Evolutionary conservation across 768 basidiomycete species (phyloP).

Genomic region (Lactifluus subvellereus): DNA sequence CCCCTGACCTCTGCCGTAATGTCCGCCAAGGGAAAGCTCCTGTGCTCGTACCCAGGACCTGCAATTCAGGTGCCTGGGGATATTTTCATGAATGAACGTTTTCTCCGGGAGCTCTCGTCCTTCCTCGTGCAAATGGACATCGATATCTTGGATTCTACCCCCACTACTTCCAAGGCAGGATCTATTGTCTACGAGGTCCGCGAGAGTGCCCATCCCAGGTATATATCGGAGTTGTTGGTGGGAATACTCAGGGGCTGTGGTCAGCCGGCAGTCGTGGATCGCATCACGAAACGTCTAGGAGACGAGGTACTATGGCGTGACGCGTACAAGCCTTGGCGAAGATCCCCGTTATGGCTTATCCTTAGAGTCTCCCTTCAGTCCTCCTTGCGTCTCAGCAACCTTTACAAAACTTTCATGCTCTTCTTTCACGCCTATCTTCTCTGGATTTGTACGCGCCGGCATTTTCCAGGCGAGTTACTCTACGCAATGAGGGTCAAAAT

Average conservation of each 20-base stretch:
- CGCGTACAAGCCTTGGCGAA: constrained; percentile 41
- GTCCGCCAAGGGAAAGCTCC: constrained; percentile 4
- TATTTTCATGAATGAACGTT: constrained; percentile 29
- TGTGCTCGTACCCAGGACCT: constrained; percentile 21
- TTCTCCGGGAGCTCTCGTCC: constrained; percentile 34
- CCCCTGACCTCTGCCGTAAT: constrained; percentile 35
- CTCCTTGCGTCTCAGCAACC: constrained; percentile 16
- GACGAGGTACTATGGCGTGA: constrained; percentile 44
- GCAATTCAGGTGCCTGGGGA: constrained; percentile 35
- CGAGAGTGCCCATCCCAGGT: constrained; percentile 23
- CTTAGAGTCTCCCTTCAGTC: constrained; percentile 41
- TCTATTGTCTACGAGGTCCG: constrained; percentile 32
- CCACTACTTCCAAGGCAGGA: constrained; percentile 34
- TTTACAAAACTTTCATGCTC: constrained; percentile 35
- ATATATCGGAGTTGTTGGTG: constrained; percentile 44
- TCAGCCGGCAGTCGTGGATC: constrained; percentile 28
- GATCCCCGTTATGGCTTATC: constrained; percentile 47
- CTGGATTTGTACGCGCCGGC: constrained; percentile 24
- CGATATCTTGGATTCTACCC: constrained; percentile 32
- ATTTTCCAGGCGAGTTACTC: constrained; percentile 30
- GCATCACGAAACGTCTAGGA: constrained; percentile 39
- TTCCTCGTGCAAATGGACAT: constrained; percentile 18
- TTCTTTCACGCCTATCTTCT: constrained; percentile 9
- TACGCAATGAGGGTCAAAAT: constrained; percentile 30
- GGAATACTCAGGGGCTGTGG: constrained; percentile 41